Evolutionary conservation across 1,139 yeast genomes (phyloP), one percentile per base, ranked within the genome.

Genomic region (Magnusiomyces paraingens): DNA sequence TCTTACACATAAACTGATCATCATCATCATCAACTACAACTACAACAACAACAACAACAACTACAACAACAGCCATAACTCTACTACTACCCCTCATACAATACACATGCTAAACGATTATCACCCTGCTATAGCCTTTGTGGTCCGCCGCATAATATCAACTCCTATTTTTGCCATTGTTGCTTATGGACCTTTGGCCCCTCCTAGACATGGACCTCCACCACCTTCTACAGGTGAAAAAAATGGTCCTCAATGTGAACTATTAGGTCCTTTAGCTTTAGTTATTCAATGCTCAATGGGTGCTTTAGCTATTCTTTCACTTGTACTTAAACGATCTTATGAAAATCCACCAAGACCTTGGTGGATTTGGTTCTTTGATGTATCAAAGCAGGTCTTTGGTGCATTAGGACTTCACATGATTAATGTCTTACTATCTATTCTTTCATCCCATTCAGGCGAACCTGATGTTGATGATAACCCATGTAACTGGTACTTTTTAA

Each of bases 301-400:
- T 0, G 68, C 84, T 5, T 72, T 89, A 39, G 91, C 96, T 29
- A 70, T 93, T 12, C 77, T 84, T 18, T 81, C 94, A 1, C 74
- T 93, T 52, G 80, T 90, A 2, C 71, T 83, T 59, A 93, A 93
- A 65, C 75, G 99, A 55, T 80, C 74, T 59, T 80, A 82, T 60
- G 98, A 93, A 66, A 78, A 79, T 57, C 97, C 97, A 0, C 77
- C 91, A 58, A 74, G 98, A 60, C 89, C 95, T 8, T 83, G 96
- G 89, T 77, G 79, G 55, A 84, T 91, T 15, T 93, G 98, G 98
- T 67, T 79, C 20, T 91, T 82, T 66, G 99, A 93, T 66, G 95
- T 93, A 1, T 80, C 88, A 35, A 93, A 93, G 65, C 99, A 93
- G 67, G 76, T 91, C 2, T 73, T 88, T 26, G 98, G 98, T 0